Evolutionary conservation across 345 rosid genomes (phyloP).

Genomic region (Lenwebbia sp.): DNA sequence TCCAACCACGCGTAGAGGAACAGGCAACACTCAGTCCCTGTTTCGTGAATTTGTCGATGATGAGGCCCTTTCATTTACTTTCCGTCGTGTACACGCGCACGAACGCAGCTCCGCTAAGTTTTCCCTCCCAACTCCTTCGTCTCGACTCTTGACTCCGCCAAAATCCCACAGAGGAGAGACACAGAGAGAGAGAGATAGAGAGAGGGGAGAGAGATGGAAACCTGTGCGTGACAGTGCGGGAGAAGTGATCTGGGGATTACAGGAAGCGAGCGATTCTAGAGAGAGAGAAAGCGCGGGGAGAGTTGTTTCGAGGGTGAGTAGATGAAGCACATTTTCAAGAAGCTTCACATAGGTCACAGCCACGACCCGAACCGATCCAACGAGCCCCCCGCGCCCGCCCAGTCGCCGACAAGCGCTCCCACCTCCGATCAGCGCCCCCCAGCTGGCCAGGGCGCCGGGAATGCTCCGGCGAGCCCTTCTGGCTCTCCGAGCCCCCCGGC

Average conservation of each 20-base stretch:
- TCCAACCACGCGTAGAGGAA: background rate
- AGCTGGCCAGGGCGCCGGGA: conserved; percentile 2
- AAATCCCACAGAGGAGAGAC: background rate
- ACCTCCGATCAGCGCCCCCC: background rate
- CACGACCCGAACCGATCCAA: conserved; percentile 65
- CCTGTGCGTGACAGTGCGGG: background rate
- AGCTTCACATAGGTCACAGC: conserved; percentile 67
- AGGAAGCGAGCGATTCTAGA: background rate
- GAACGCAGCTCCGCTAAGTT: conserved; percentile 6
- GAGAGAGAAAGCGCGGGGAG: background rate
- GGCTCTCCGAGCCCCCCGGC: conserved; percentile 21
- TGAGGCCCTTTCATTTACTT: background rate
- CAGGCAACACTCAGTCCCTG: background rate
- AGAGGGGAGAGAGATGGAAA: background rate
- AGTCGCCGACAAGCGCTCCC: background rate
- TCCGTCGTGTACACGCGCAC: background rate
- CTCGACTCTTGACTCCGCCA: background rate
- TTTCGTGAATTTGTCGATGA: background rate
- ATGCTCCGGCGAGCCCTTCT: conserved; percentile 35
- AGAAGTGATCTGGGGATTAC: no score
- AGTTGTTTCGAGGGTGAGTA: background rate
- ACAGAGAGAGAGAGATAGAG: background rate
- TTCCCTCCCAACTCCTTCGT: conserved; percentile 11
- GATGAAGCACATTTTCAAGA: conserved; percentile 96
- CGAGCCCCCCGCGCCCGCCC: conserved; percentile 37